These are phyloP conservation scores for Reticulascus tulasneorum DNA, from an alignment of 2,329 filamentous ascomycete species.

Conservation along the genomic window DNA sequence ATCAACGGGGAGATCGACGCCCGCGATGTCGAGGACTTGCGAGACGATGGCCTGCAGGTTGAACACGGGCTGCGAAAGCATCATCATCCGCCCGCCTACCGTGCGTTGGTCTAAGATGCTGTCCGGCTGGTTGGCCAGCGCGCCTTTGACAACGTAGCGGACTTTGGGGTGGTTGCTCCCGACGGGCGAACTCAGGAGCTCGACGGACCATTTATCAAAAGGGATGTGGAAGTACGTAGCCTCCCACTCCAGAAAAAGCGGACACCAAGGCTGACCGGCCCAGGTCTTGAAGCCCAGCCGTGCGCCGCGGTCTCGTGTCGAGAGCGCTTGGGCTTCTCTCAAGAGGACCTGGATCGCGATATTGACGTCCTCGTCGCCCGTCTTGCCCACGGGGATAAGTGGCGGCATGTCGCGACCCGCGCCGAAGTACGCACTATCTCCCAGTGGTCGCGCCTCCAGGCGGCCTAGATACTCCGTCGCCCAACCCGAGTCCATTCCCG, in stretches of 20 bases:
- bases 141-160: constrained; percentile 12
- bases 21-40: constrained; percentile 29
- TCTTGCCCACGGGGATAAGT: no score
- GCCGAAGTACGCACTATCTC: no score
- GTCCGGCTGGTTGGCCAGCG: constrained; percentile 3
- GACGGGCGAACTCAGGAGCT: constrained; percentile 15
- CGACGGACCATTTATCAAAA: constrained; percentile 23
- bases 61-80: constrained; percentile 36
- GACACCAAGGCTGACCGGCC: constrained; percentile 34
- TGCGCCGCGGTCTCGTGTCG: no score
- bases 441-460: no score
- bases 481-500: no score
- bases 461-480: no score
- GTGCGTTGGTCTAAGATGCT: constrained; percentile 18
- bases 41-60: constrained; percentile 25
- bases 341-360: no score
- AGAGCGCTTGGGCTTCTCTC: no score
- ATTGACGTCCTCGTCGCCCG: no score
- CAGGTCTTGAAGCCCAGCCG: no score
- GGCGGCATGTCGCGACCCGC: no score
- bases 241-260: constrained; percentile 41
- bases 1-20: no score
- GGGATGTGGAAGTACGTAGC: constrained; percentile 35
- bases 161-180: constrained; percentile 9
- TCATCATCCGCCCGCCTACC: constrained; percentile 30